A percentile compares a stretch with the other conserved stretches of the same genome.
phyloP scores from a whole-genome alignment of 106 monocot species.

The Dendrobium huoshanense region DNA sequence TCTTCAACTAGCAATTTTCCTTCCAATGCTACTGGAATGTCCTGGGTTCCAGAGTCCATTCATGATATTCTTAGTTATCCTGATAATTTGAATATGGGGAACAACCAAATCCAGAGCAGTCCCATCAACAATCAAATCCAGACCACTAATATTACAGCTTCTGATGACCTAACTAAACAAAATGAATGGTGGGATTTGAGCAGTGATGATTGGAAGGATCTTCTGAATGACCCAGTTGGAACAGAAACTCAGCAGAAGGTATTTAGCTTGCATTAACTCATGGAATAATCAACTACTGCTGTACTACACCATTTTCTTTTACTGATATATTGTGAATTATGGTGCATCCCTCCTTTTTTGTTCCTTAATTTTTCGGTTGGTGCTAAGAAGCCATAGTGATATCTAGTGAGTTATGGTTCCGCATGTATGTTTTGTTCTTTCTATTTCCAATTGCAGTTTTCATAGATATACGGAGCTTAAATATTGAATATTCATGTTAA shows the following conservation, averaged over 20 bases:
- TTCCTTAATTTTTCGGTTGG: neutral
- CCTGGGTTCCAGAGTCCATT: slow-evolving; percentile 23
- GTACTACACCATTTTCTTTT: neutral
- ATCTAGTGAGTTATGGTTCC: neutral
- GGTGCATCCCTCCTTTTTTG: neutral
- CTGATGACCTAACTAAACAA: slow-evolving; percentile 33
- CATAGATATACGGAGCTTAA: too few relatives aligned
- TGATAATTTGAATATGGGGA: slow-evolving; percentile 12
- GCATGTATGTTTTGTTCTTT: neutral
- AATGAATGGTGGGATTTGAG: slow-evolving; percentile 38
- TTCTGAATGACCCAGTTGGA: slow-evolving; percentile 24
- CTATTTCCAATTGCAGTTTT: neutral
- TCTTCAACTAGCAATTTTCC: slow-evolving; percentile 11
- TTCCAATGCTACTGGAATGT: slow-evolving; percentile 18
- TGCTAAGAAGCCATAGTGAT: neutral
- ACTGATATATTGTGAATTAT: neutral
- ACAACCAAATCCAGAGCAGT: slow-evolving; percentile 20
- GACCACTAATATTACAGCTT: slow-evolving; percentile 8
- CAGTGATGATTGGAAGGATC: slow-evolving; percentile 35
- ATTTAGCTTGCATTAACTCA: neutral
- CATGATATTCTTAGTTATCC: slow-evolving; percentile 15
- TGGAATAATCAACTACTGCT: neutral
- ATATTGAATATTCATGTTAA: too few relatives aligned
- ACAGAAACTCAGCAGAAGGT: slow-evolving; percentile 37
- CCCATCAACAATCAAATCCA: slow-evolving; percentile 14